Evolutionary conservation across 139 green algal species (phyloP), one percentile per base, ranked within the genome.

Genomic region (Klebsormidium nitens): DNA sequence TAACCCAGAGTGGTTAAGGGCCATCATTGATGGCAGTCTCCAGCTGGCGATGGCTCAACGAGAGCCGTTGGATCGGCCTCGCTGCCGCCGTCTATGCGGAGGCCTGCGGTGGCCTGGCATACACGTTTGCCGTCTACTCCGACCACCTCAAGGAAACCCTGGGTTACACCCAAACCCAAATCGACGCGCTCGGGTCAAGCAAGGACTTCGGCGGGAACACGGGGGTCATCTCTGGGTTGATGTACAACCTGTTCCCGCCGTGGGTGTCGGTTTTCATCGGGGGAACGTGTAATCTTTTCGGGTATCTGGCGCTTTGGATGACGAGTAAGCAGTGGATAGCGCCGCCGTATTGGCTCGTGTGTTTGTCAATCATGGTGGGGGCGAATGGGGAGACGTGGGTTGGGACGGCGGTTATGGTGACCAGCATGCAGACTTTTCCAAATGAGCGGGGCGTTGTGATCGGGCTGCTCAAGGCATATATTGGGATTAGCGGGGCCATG

Each of bases 341-440:
- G 19, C 28, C 28, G 40, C 8, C 8, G 11, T 68, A 14, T 61
- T 17, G 28, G n/a, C 19, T 17, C 40, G 19, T 68, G 28, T 8
- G 19, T 60, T 17, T 61, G 59, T n/a, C 59, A 8, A 17, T 68
- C 14, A 62, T 29, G 23, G 26, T 77, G 39, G 81, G 86, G 64
- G 78, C 84, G 39, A 91, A 89, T 36, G 76, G 76, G 0, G 77
- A 80, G 39, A 87, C 79, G 0, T 95, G 85, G 82, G 76, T 81
- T 35, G 90, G 95, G 71, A 90, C 85, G 1, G 40, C 72, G 14
- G 71, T 58, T 2, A 64, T 96, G 6, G 86, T 86, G 34, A 94
- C 86, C 11, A 90, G 83, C 74, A 66, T 76, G 8, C 70, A 83
- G 31, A 96, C 95, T 82, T 94, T 96, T 69, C 84, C 87, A 1